phyloP scores from a whole-genome alignment of 768 basidiomycete species.

The Serendipita sp. region DNA sequence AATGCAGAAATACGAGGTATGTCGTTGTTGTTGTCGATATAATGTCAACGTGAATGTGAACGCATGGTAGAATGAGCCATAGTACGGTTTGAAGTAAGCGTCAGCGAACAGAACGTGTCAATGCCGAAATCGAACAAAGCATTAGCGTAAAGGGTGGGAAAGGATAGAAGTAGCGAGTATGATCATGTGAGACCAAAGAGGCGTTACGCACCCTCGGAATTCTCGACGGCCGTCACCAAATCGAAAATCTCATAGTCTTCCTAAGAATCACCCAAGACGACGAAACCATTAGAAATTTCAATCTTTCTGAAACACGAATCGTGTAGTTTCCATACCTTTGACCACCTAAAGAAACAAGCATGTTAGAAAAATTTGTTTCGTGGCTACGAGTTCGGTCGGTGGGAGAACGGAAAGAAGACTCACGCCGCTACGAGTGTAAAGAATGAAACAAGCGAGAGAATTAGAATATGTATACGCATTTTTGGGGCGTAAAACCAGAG shows the following conservation, averaged over 20 bases:
- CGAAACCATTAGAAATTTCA: not conserved
- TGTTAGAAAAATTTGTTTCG: not conserved
- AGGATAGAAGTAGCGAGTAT: too few relatives aligned
- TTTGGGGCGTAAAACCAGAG: not conserved
- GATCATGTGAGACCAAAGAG: too few relatives aligned
- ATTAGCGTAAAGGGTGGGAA: too few relatives aligned
- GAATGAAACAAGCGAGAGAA: not conserved
- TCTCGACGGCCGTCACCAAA: constrained; percentile 68
- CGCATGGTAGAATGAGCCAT: too few relatives aligned
- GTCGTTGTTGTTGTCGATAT: too few relatives aligned
- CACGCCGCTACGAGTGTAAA: not conserved
- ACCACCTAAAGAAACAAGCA: not conserved
- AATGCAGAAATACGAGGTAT: too few relatives aligned
- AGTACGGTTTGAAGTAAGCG: too few relatives aligned
- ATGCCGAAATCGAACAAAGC: too few relatives aligned
- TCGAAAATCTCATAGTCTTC: constrained; percentile 97
- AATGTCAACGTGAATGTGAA: too few relatives aligned
- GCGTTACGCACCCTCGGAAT: constrained; percentile 48
- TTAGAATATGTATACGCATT: not conserved
- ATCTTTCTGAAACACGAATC: not conserved
- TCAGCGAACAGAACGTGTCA: too few relatives aligned
- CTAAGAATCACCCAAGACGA: constrained; percentile 23
- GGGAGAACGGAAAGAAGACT: not conserved
- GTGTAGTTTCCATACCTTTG: not conserved
- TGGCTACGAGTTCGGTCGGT: not conserved